These are phyloP conservation scores for Exserohilum turcica DNA, from an alignment of 2,329 filamentous ascomycete genomes.

Conservation along the genomic window DNA sequence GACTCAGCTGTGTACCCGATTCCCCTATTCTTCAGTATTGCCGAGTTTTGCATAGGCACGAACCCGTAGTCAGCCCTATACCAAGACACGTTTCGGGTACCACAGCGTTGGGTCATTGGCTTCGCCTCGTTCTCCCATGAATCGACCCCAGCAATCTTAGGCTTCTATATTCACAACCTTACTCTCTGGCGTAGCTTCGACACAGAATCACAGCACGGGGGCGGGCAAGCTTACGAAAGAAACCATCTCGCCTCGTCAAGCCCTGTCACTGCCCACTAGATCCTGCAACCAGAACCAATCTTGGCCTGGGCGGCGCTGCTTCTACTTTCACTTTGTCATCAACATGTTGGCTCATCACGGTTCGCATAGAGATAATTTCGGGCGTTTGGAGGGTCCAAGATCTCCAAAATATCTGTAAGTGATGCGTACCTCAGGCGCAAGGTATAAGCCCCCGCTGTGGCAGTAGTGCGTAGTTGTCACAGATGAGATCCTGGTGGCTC, in stretches of 20 bases:
- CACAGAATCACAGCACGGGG: not conserved
- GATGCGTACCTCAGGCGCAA: slow-evolving; percentile 1
- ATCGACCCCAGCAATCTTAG: slow-evolving; percentile 24
- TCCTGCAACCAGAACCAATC: slow-evolving; percentile 13
- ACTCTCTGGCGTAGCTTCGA: slow-evolving; percentile 12
- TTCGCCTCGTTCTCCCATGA: slow-evolving; percentile 26
- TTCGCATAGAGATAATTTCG: slow-evolving; percentile 16
- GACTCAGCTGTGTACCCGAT: slow-evolving; percentile 7
- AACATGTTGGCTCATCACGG: slow-evolving; percentile 21
- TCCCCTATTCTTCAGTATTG: slow-evolving; percentile 2
- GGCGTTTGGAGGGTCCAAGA: slow-evolving; percentile 16
- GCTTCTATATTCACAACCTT: slow-evolving; percentile 12
- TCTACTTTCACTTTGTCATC: slow-evolving; percentile 16
- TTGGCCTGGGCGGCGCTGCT: slow-evolving; percentile 9
- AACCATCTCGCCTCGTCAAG: slow-evolving; percentile 8
- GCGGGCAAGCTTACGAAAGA: slow-evolving; percentile 14
- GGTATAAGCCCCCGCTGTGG: slow-evolving; percentile 22
- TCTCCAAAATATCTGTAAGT: slow-evolving; percentile 23
- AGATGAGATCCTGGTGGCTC: slow-evolving; percentile 1
- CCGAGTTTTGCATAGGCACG: slow-evolving; percentile 9
- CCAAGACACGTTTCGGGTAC: slow-evolving; percentile 19
- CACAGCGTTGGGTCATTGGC: slow-evolving; percentile 11
- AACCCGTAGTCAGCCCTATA: slow-evolving; percentile 30
- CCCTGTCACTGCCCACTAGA: slow-evolving; percentile 9
- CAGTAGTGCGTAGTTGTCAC: slow-evolving; percentile 16